A percentile compares a stretch with the other conserved stretches of the same genome.
phyloP scores from a whole-genome alignment of 805 yeast species.

The Metschnikowia lochheadii region DNA sequence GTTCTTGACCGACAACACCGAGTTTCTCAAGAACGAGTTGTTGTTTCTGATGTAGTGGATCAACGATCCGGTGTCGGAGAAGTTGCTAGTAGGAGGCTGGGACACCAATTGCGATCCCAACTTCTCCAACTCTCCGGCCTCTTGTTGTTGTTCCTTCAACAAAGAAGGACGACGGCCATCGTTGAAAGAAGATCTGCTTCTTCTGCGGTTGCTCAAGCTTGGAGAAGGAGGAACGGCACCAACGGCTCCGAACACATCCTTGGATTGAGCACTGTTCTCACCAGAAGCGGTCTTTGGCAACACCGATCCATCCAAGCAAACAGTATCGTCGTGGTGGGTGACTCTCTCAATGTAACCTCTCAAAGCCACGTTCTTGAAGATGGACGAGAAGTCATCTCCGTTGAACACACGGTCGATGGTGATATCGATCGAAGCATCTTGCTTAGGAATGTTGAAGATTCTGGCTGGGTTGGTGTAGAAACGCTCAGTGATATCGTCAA shows the following conservation, averaged over 20 bases:
- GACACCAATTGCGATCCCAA: constrained; percentile 67
- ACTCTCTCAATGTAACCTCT: constrained; percentile 90
- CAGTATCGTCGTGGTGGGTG: constrained; percentile 69
- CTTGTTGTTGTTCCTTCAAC: constrained; percentile 30
- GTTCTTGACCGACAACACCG: constrained; percentile 84
- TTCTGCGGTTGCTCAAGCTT: constrained; percentile 27
- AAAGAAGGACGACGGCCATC: constrained; percentile 33
- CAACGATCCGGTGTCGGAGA: constrained; percentile 76
- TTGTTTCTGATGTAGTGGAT: constrained; percentile 70
- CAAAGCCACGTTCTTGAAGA: constrained; percentile 48
- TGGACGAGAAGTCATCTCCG: constrained; percentile 25
- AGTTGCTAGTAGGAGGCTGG: constrained; percentile 66
- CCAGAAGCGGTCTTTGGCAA: constrained; percentile 57
- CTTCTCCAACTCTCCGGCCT: constrained; percentile 43
- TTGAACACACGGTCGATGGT: constrained; percentile 65
- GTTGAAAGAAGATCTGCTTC: constrained; percentile 33
- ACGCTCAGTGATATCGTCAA: constrained; percentile 66
- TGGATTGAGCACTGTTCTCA: constrained; percentile 43
- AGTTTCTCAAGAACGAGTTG: constrained; percentile 87
- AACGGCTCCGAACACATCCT: constrained; percentile 40
- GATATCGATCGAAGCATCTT: constrained; percentile 74
- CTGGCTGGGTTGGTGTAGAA: constrained; percentile 77
- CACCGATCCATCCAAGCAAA: constrained; percentile 77
- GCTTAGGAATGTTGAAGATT: constrained; percentile 80
- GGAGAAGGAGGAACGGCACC: constrained; percentile 44